A percentile compares a stretch with the other conserved stretches of the same genome.
phyloP scores from a whole-genome alignment of 805 yeast genomes.

The Metschnikowia reukaufii region DNA sequence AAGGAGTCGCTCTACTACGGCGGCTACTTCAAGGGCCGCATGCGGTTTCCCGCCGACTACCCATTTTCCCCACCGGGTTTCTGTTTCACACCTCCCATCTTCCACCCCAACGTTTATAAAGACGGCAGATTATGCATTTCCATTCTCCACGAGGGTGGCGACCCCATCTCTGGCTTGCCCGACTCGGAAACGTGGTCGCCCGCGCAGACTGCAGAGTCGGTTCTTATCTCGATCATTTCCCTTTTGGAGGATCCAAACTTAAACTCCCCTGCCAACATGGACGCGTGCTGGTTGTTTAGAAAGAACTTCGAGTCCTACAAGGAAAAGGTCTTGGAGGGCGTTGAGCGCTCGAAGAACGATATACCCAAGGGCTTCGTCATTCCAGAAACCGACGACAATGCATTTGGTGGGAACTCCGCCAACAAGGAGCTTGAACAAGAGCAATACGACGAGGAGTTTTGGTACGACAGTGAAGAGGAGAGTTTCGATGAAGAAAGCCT shows the following conservation, averaged over 20 bases:
- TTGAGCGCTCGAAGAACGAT: slow-evolving; percentile 77
- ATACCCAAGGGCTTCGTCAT: slow-evolving; percentile 84
- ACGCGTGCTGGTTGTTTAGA: slow-evolving; percentile 89
- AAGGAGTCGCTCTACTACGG: slow-evolving; percentile 91
- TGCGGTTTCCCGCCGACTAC: slow-evolving; percentile 88
- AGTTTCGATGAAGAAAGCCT: slow-evolving; percentile 48
- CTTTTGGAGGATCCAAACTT: slow-evolving; percentile 92
- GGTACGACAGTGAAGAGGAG: slow-evolving; percentile 65
- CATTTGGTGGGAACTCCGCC: slow-evolving; percentile 35
- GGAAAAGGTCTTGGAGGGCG: slow-evolving; percentile 75
- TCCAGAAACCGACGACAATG: slow-evolving; percentile 64
- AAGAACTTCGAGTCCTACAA: slow-evolving; percentile 76
- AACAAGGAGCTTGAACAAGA: slow-evolving; percentile 49
- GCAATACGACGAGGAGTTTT: slow-evolving; percentile 75
- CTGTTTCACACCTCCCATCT: slow-evolving; percentile 88
- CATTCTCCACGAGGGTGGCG: slow-evolving; percentile 89
- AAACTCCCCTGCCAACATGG: slow-evolving; percentile 92
- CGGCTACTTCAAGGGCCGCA: slow-evolving; percentile 90
- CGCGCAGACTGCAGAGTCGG: slow-evolving; percentile 89
- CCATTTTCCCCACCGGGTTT: slow-evolving; percentile 93
- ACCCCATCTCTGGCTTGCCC: slow-evolving; percentile 85
- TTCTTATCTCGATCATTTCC: slow-evolving; percentile 85
- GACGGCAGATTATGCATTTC: slow-evolving; percentile 94
- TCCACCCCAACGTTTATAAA: slow-evolving; percentile 92
- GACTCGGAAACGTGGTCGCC: slow-evolving; percentile 95